Evolutionary conservation across 2,329 filamentous ascomycete species (phyloP).

Genomic region (Escovopsis weberi): DNA sequence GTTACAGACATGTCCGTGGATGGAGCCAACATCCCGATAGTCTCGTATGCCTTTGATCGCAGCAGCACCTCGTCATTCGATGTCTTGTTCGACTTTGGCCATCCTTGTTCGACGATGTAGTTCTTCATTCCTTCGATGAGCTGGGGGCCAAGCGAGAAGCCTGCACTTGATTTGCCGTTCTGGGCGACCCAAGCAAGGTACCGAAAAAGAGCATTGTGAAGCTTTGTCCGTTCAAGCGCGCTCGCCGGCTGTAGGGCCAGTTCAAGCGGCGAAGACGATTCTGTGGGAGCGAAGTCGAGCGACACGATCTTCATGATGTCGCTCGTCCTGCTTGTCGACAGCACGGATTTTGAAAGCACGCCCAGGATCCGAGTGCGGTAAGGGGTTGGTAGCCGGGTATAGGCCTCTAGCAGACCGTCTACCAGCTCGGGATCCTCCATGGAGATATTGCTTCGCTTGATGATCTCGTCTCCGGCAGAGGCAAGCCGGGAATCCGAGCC

Average conservation of each 20-base stretch:
- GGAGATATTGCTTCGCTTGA: slow-evolving; percentile 65
- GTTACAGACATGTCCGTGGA: slow-evolving; percentile 42
- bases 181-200: slow-evolving; percentile 80
- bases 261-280: slow-evolving; percentile 1
- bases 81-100: slow-evolving; percentile 52
- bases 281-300: slow-evolving; percentile 39
- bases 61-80: slow-evolving; percentile 49
- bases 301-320: slow-evolving; percentile 57
- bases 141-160: slow-evolving; percentile 52
- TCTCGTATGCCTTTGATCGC: slow-evolving; percentile 75
- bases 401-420: slow-evolving; percentile 53
- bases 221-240: slow-evolving; percentile 61
- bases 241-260: slow-evolving; percentile 25
- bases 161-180: slow-evolving; percentile 43
- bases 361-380: slow-evolving; percentile 65
- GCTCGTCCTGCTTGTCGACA: slow-evolving; percentile 54
- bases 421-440: slow-evolving; percentile 56
- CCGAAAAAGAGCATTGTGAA: slow-evolving; percentile 69
- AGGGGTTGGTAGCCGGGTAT: slow-evolving; percentile 56
- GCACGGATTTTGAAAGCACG: slow-evolving; percentile 61
- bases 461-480: slow-evolving; percentile 72
- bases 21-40: slow-evolving; percentile 67
- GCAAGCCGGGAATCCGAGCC: slow-evolving; percentile 70
- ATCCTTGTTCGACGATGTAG: slow-evolving; percentile 70
- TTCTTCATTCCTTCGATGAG: slow-evolving; percentile 54